Evolutionary conservation across 805 yeast species (phyloP).

Genomic region (Suhomyces canberraensis): DNA sequence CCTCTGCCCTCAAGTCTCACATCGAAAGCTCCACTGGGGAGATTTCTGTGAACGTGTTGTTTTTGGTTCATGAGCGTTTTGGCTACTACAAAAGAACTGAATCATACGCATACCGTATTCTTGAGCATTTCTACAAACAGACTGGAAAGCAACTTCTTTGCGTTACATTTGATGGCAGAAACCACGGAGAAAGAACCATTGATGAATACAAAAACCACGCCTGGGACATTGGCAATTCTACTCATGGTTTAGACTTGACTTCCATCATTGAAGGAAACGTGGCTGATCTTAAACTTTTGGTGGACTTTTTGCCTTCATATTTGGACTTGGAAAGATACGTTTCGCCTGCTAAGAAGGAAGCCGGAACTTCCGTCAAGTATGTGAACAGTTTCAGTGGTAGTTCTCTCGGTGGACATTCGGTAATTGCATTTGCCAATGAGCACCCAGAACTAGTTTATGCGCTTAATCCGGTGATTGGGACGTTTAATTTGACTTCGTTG

Average conservation of each 20-base stretch:
- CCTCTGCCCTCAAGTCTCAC: slow-evolving; percentile 25
- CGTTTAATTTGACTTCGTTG: slow-evolving; percentile 44
- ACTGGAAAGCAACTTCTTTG: slow-evolving; percentile 32
- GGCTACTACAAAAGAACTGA: slow-evolving; percentile 37
- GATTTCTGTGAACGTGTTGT: slow-evolving; percentile 38
- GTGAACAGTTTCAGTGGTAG: slow-evolving; percentile 46
- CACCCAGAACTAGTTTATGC: slow-evolving; percentile 37
- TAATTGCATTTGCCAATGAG: slow-evolving; percentile 41
- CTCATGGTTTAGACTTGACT: slow-evolving; percentile 52
- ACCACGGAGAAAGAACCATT: slow-evolving; percentile 51
- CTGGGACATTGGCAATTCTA: slow-evolving; percentile 47
- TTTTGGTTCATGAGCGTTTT: slow-evolving; percentile 47
- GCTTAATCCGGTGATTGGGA: slow-evolving; percentile 51
- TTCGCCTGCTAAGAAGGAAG: slow-evolving; percentile 12
- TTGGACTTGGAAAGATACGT: slow-evolving; percentile 31
- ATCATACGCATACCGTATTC: slow-evolving; percentile 36
- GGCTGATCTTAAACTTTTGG: slow-evolving; percentile 41
- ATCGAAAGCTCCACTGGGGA: slow-evolving; percentile 14
- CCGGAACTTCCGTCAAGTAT: slow-evolving; percentile 21
- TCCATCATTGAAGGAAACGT: slow-evolving; percentile 47
- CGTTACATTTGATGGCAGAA: slow-evolving; percentile 51
- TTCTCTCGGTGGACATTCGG: slow-evolving; percentile 58
- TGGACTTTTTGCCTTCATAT: slow-evolving; percentile 43
- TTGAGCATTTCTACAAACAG: slow-evolving; percentile 24
- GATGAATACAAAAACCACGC: slow-evolving; percentile 32